Evolutionary conservation across 2,329 filamentous ascomycete species (phyloP), one percentile per base, ranked within the genome.

Genomic region (Polytolypa hystricis): DNA sequence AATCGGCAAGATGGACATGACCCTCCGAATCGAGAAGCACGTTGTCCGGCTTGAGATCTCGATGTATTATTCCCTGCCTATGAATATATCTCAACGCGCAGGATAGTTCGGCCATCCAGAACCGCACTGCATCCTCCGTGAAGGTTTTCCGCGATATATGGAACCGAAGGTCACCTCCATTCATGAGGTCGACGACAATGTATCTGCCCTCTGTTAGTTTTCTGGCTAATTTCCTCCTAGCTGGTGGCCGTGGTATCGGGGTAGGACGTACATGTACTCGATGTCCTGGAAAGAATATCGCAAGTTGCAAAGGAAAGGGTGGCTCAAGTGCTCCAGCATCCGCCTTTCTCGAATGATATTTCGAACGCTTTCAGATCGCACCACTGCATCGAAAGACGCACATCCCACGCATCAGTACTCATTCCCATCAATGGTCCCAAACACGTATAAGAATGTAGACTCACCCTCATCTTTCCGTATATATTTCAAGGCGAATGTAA

Each of bases 251-350:
- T n/a, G n/a, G 21, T 10, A 16, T 15, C 16, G n/a, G 29, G 21
- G 16, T 18, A 26, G 17, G 41, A 61, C 83, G 54, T 70, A 94
- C 85, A 98, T 81, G 64, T 98, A 98, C 62, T 98, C 91, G 51
- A 96, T 86, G 62, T 98, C 91, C 64, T 98, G 91, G 58, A 98
- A 98, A 64, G 87, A 95, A 66, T 96, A 98, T 53, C 91, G 83
- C 69, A 98, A 68, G 62, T 98, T 98, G 69, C 89, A 96, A 49
- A 98, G 82, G 60, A 96, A 98, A 17, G 89, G 86, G 55, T 98
- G 91, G 58, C 94, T 95, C 52, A 98, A 74, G 60, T 96, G 86
- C 65, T 98, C 87, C 55, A 98, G 75, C 91, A 98, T 98, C 57
- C 89, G 79, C 46, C 91, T 77, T 69, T 98, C 91, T 50, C 91